phyloP scores from a whole-genome alignment of 768 basidiomycete species.

The Serendipita sp. region DNA sequence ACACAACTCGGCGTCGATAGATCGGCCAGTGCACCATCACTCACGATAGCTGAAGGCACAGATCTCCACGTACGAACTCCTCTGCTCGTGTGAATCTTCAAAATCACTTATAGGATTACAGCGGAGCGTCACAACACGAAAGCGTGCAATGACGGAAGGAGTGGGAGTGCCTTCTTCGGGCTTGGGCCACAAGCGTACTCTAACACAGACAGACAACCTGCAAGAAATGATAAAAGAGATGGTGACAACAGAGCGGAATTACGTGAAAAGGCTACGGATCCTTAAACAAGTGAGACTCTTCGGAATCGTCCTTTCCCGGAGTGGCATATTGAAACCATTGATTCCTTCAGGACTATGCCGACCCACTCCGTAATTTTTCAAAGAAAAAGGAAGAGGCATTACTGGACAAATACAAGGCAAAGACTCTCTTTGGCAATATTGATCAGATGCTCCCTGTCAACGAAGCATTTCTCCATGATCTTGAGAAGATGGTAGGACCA shows the following conservation, averaged over 20 bases:
- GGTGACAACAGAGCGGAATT: constrained; percentile 75
- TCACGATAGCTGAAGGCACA: neutral
- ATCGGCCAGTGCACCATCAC: constrained; percentile 9
- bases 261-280: constrained; percentile 65
- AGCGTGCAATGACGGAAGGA: constrained; percentile 7
- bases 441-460: constrained; percentile 83
- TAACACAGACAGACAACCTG: constrained; percentile 50
- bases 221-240: constrained; percentile 71
- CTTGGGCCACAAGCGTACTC: constrained; percentile 34
- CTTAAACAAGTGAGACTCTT: constrained; percentile 40
- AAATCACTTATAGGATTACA: constrained; percentile 21
- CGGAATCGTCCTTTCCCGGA: no score
- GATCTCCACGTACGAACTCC: neutral
- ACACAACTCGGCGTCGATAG: constrained; percentile 2
- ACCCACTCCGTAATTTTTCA: constrained; percentile 77
- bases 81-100: neutral
- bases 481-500: constrained; percentile 63
- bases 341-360: constrained; percentile 53
- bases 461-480: constrained; percentile 64
- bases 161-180: constrained; percentile 19
- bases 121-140: constrained; percentile 25
- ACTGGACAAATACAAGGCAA: constrained; percentile 79
- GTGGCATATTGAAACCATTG: neutral
- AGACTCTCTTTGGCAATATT: constrained; percentile 84
- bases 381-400: constrained; percentile 73